Base-by-base conservation (phyloP, 257 asterid species). In the Capsicum pubescens region DNA sequence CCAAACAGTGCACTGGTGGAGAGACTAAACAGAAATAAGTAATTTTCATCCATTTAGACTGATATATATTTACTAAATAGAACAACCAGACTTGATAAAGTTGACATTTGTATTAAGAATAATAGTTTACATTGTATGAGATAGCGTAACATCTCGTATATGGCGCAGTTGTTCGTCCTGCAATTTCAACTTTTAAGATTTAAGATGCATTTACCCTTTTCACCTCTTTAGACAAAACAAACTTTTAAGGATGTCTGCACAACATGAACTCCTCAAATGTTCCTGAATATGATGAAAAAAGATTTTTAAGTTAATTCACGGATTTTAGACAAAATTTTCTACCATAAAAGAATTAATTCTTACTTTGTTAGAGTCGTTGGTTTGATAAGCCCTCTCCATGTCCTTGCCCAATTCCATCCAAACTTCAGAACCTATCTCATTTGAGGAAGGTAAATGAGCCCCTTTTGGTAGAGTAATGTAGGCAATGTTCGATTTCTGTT, bases 351-450 rank as follows among this genome's bases (percentile, higher is more conserved):
- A 16, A 66, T 57, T 57, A 26, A 64, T 71, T 59, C 87, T 85
- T 82, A 90, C 92, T 80, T 35, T 79, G 54, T 77, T 82, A 39
- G 19, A 50, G 14, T 84, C 83, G 0, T 61, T 70, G 0, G 78
- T 71, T 76, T 39, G 87, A 74, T 86, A 81, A 63, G 57, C 44
- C 15, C 72, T 83, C 19, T 83, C 77, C 50, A 86, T 85, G 6
- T 80, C 63, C 16, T 64, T 55, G 76, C 84, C 91, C 70, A 87
- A 14, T 44, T 87, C 91, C 48, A 60, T 74, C 91, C 90, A 90
- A 14, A 91, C 90, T 14, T 83, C 84, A 63, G 91, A 87, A 46
- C 81, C 32, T 6, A 89, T 89, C 8, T 82, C 90, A 17, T 77
- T 86, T 44, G 71, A 74, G 6, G 86, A 83, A 10, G 84, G 64